Percentiles rank a stretch among this genome's conserved stretches.
These are phyloP conservation scores for Cystobasidium ongulense DNA, from an alignment of 768 basidiomycete species.

Conservation along the genomic window DNA sequence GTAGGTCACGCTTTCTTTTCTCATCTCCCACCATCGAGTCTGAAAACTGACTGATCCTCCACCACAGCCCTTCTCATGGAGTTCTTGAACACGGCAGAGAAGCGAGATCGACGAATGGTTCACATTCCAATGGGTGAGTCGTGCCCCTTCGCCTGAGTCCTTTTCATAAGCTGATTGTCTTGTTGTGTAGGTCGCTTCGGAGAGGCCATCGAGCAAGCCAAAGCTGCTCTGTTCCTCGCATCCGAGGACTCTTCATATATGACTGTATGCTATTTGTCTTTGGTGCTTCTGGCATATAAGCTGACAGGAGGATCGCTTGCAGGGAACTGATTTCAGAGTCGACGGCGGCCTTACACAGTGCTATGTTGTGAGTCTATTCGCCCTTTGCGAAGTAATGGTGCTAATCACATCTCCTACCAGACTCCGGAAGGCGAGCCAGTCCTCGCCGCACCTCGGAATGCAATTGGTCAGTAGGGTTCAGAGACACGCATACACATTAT, in stretches of 20 bases:
- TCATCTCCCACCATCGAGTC: not conserved
- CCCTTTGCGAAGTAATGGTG: not conserved
- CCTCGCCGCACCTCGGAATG: not conserved
- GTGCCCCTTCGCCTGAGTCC: not conserved
- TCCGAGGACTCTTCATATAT: conserved; percentile 94
- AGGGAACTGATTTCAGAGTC: conserved; percentile 20
- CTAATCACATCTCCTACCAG: not conserved
- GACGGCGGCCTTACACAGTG: conserved; percentile 15
- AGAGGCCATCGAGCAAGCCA: conserved; percentile 28
- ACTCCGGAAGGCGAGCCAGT: conserved; percentile 15
- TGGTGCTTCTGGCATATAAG: not conserved
- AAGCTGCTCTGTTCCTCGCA: conserved; percentile 64
- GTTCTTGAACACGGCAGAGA: conserved; percentile 92
- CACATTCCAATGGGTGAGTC: conserved; percentile 47
- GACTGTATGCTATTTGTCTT: conserved; percentile 48
- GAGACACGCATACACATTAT: no score
- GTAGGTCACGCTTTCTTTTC: conserved; percentile 46
- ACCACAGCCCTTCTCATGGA: conserved; percentile 90
- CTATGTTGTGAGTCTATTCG: conserved; percentile 12
- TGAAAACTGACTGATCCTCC: not conserved
- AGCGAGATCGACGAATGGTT: conserved; percentile 77
- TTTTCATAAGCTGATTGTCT: not conserved
- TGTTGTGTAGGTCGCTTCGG: not conserved
- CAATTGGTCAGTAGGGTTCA: no score
- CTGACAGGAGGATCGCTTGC: not conserved